Base-by-base conservation (phyloP, 306 rosid species). In the Begonia loranthoides region DNA sequence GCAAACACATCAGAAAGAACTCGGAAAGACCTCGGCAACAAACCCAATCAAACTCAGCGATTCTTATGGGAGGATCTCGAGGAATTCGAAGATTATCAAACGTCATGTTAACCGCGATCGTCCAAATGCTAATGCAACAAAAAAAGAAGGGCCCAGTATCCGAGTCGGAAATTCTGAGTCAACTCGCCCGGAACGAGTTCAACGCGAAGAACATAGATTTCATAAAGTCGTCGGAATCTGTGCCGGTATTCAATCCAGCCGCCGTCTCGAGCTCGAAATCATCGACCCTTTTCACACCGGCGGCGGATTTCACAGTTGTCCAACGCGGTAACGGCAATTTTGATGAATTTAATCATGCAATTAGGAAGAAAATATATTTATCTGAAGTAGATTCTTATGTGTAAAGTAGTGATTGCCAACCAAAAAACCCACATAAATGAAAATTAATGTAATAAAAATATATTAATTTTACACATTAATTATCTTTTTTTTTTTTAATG, bases 21-120 rank as follows among this genome's bases (percentile, higher is more conserved):
- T 63, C 73, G 45, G 75, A 62, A 9, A 65, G 60, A 54, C 19
- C 66, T 65, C 77, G 66, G 53, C 50, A 64, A 1, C 77, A 45
- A 17, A 17, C 22, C 0, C 13, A n/a, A 0, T 75, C 78, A 4
- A 65, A 72, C 69, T 53, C 97, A 12, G 75, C 68, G 5, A 47
- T 82, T 1, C 15, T 90, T 3, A 65, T 71, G 34, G 97, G 97
- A 55, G 97, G 95, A 13, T 73, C 82, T 3, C 90, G 95, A 6
- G 95, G 95, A 1, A 52, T 90, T 6, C 76, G 97, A 15, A 59
- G 92, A 11, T 50, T 90, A 4, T 70, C 95, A 5, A 70, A 40
- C 9, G 63, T 85, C 1, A 66, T 75, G 51, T 9, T 74, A 6
- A 60, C 73, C n/a, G 92, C 76, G 65, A 78, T 85, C 9, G 94